Conservation (phyloP, 768 basidiomycete species). For the Auricularia sp. region DNA sequence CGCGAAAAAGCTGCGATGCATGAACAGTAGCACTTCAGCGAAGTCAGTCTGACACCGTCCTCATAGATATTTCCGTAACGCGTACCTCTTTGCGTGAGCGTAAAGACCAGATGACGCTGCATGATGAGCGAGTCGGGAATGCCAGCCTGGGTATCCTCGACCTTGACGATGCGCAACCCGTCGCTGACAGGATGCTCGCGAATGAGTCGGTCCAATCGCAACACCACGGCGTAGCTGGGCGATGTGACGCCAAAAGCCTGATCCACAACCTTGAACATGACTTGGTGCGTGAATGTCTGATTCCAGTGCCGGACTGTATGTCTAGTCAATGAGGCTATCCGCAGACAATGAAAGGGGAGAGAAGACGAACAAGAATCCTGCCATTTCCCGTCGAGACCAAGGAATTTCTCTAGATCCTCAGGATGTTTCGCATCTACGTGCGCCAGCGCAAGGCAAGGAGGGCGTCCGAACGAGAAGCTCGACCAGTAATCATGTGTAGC, state of each 20-base stretch:
- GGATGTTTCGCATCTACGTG: conserved; percentile 57
- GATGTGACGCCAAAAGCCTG: conserved; percentile 63
- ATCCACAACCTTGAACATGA: conserved; percentile 59
- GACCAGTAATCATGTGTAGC: neutral
- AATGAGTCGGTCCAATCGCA: conserved; percentile 38
- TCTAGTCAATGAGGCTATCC: conserved; percentile 14
- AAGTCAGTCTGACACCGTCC: too few species aligned
- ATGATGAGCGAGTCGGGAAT: neutral
- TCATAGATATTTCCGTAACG: too few species aligned
- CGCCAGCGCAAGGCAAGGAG: conserved; percentile 53
- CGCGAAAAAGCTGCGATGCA: conserved; percentile 69
- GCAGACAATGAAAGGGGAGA: neutral
- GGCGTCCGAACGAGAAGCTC: conserved; percentile 38
- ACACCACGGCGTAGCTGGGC: conserved; percentile 57
- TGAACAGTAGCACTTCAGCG: conserved; percentile 50
- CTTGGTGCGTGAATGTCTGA: conserved; percentile 59
- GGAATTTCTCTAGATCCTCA: conserved; percentile 14
- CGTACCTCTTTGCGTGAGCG: neutral
- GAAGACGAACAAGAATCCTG: conserved; percentile 33
- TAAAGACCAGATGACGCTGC: neutral
- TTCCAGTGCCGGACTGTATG: conserved; percentile 62
- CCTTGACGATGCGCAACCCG: neutral
- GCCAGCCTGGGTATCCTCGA: neutral
- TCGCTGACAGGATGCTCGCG: neutral
- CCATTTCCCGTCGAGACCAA: conserved; percentile 32